Percentiles rank a stretch among this genome's conserved stretches.
Evolutionary conservation across 371 early-diverging fungal genomes (phyloP).

Genomic region (Haplosporangium sp.): DNA sequence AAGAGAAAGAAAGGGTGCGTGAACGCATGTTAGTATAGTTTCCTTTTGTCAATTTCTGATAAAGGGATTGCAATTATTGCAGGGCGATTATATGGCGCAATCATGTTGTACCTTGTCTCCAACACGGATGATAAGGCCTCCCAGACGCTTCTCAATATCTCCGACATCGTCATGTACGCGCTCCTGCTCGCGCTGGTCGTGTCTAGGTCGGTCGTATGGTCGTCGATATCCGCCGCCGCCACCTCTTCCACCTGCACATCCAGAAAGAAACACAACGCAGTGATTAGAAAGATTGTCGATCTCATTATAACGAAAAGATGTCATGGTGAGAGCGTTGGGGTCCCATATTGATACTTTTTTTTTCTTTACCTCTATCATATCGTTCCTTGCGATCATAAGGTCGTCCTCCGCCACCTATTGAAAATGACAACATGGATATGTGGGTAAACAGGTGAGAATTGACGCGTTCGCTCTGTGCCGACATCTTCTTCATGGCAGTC

Average conservation of each 20-base stretch:
- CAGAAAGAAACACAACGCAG: neutral
- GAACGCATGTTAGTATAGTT: neutral
- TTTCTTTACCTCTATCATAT: conserved; percentile 15
- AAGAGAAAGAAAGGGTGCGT: no score
- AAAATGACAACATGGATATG: neutral
- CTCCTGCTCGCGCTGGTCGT: conserved; percentile 44
- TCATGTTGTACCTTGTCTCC: conserved; percentile 72
- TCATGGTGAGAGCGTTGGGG: neutral
- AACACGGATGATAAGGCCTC: conserved; percentile 79
- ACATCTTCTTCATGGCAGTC: neutral
- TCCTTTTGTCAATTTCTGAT: neutral
- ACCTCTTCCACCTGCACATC: conserved; percentile 15
- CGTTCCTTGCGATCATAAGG: conserved; percentile 33
- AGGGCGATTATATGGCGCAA: no score
- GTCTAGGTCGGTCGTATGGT: conserved; percentile 47
- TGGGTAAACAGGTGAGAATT: neutral
- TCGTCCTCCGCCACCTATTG: conserved; percentile 30
- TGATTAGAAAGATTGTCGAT: neutral
- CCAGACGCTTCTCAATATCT: conserved; percentile 76
- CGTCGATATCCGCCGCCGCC: conserved; percentile 27
- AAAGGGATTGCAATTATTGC: no score
- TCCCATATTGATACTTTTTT: neutral
- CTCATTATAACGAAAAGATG: neutral
- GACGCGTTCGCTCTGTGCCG: no score
- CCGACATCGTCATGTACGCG: conserved; percentile 64